Percentiles rank a stretch among this genome's conserved stretches.
Conservation (phyloP, 2,329 filamentous ascomycete species). For the Trichophyton rubrum region DNA sequence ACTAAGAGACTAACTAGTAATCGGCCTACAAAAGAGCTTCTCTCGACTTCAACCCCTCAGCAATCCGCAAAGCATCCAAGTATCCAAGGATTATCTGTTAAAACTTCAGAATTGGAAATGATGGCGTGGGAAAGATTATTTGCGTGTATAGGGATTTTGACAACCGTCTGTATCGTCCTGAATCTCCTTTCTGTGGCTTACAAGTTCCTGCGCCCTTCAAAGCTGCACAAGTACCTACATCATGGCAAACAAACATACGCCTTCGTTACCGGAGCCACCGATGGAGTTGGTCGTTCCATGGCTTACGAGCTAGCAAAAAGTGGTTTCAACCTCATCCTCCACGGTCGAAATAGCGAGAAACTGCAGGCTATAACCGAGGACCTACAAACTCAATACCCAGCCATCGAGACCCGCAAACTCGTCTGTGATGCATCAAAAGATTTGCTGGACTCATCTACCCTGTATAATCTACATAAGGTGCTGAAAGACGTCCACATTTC, state of each 20-base stretch:
- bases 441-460: slow-evolving; percentile 12
- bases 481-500: slow-evolving; percentile 36
- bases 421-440: slow-evolving; percentile 34
- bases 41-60: not conserved
- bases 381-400: slow-evolving; percentile 32
- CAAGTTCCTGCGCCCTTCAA: slow-evolving; percentile 14
- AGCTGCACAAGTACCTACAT: slow-evolving; percentile 13
- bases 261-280: slow-evolving; percentile 42
- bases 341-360: slow-evolving; percentile 43
- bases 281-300: slow-evolving; percentile 44
- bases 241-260: slow-evolving; percentile 29
- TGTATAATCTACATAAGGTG: slow-evolving; percentile 15
- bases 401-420: slow-evolving; percentile 28
- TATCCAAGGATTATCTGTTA: not conserved
- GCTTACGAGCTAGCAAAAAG: slow-evolving; percentile 38
- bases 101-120: not conserved
- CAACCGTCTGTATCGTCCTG: slow-evolving; percentile 7
- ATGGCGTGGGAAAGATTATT: slow-evolving; percentile 2
- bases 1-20: not conserved
- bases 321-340: slow-evolving; percentile 46
- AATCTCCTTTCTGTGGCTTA: slow-evolving; percentile 7
- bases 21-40: not conserved
- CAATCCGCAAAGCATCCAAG: not conserved
- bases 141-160: slow-evolving; percentile 6
- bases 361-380: slow-evolving; percentile 31